Percentiles rank a stretch among this genome's conserved stretches.
These are phyloP conservation scores for Acanthamoeba triangularis DNA, from an alignment of 208 protist genomes.

Conservation along the genomic window DNA sequence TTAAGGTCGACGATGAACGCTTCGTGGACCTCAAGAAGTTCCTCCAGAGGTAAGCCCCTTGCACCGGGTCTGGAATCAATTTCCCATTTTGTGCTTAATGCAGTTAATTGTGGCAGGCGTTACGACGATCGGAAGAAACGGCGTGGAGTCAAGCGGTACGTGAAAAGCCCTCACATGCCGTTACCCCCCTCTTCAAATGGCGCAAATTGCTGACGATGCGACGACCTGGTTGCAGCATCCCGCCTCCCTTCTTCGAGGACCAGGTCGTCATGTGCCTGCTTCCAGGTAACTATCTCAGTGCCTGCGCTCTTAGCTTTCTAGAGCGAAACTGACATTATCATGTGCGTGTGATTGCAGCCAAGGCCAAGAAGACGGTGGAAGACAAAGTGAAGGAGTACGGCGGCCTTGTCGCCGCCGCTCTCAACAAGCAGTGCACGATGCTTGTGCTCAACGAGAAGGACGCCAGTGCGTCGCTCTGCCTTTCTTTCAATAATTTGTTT, in stretches of 20 bases:
- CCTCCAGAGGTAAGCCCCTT: background rate
- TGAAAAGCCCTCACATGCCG: background rate
- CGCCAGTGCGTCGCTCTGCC: background rate
- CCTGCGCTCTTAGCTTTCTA: background rate
- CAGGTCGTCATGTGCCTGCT: constrained; percentile 17
- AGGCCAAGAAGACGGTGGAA: constrained; percentile 4
- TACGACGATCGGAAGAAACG: constrained; percentile 56
- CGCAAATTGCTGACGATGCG: background rate
- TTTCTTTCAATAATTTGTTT: background rate
- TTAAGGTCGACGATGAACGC: constrained; percentile 66
- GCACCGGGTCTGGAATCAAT: background rate
- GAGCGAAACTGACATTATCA: background rate
- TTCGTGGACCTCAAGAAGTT: constrained; percentile 71
- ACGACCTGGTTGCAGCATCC: background rate
- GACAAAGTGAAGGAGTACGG: constrained; percentile 36
- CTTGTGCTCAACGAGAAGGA: constrained; percentile 25
- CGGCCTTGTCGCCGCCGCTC: background rate
- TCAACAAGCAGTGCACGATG: constrained; percentile 46
- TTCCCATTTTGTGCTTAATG: background rate
- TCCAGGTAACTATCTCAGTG: background rate
- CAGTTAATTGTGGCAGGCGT: background rate
- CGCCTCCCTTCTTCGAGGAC: background rate
- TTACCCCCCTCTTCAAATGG: no score
- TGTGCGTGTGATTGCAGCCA: background rate
- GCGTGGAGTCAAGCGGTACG: constrained; percentile 27